phyloP scores from a whole-genome alignment of 83 land plant species.

The Picea abies region DNA sequence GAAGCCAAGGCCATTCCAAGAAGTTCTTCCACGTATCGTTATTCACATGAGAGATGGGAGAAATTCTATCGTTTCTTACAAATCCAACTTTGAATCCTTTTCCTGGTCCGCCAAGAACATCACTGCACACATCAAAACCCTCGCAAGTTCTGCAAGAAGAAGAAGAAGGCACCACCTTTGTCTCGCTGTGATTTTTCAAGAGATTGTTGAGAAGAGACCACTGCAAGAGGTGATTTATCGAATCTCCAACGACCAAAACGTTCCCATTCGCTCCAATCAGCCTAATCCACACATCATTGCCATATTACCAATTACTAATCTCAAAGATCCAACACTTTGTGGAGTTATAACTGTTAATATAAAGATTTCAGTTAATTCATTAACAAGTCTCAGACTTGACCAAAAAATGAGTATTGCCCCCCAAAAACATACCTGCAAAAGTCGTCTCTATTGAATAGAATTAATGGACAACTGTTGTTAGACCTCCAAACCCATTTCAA shows the following conservation, averaged over 20 bases:
- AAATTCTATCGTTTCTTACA: slow-evolving; percentile 28
- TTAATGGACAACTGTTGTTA: slow-evolving; percentile 18
- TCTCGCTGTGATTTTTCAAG: neutral
- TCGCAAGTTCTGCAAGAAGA: neutral
- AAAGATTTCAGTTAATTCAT: neutral
- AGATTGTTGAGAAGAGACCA: slow-evolving; percentile 28
- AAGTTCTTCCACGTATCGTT: neutral
- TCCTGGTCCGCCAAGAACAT: slow-evolving; percentile 14
- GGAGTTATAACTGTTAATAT: neutral
- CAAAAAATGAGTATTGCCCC: no score
- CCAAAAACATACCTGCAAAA: slow-evolving; percentile 15
- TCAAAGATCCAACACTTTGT: neutral
- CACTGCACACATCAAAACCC: slow-evolving; percentile 19
- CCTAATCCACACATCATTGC: neutral
- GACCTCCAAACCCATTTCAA: slow-evolving; percentile 30
- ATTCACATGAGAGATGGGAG: neutral
- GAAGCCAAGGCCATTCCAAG: slow-evolving; percentile 29
- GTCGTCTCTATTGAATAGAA: slow-evolving; percentile 19
- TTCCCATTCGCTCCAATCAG: slow-evolving; percentile 20
- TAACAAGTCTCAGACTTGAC: neutral
- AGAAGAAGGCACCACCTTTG: neutral
- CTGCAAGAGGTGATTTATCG: slow-evolving; percentile 23
- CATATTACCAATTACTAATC: neutral
- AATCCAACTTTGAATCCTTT: slow-evolving; percentile 20
- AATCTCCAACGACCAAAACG: slow-evolving; percentile 26